Evolutionary conservation across 2,329 filamentous ascomycete genomes (phyloP).

Genomic region (Clonostachys chloroleuca): DNA sequence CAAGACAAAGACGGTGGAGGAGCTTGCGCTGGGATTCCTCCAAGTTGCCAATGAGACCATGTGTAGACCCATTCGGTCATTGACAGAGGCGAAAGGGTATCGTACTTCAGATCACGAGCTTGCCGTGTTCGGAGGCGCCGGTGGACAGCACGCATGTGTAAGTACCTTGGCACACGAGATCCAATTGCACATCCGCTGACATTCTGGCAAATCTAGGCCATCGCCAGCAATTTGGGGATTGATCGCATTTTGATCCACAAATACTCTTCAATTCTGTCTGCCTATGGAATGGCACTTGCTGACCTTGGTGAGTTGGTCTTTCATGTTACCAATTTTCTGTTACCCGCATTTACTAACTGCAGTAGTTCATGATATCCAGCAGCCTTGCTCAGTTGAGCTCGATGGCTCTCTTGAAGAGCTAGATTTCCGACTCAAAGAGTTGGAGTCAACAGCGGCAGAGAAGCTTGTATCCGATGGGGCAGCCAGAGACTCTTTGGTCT

Average conservation of each 20-base stretch:
- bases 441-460: conserved; percentile 1
- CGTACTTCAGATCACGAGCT: conserved; percentile 85
- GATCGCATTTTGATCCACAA: conserved; percentile 79
- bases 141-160: conserved; percentile 84
- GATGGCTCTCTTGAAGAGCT: conserved; percentile 59
- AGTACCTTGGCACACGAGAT: background rate
- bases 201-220: conserved; percentile 32
- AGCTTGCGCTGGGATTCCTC: conserved; percentile 85
- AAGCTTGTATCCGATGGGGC: conserved; percentile 3
- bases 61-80: conserved; percentile 82
- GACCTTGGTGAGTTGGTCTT: conserved; percentile 49
- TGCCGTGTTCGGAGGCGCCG: conserved; percentile 87
- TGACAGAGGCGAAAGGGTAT: conserved; percentile 88
- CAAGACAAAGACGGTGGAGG: conserved; percentile 57
- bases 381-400: conserved; percentile 63
- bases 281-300: conserved; percentile 88
- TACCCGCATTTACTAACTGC: too few species aligned
- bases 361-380: conserved; percentile 77
- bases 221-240: conserved; percentile 79
- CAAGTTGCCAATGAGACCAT: conserved; percentile 92
- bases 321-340: too few species aligned
- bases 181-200: background rate
- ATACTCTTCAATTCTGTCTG: conserved; percentile 85
- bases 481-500: background rate
- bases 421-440: conserved; percentile 26